Percentiles rank a stretch among this genome's conserved stretches.
phyloP scores from a whole-genome alignment of 257 asterid species.

The Buddleja alternifolia region DNA sequence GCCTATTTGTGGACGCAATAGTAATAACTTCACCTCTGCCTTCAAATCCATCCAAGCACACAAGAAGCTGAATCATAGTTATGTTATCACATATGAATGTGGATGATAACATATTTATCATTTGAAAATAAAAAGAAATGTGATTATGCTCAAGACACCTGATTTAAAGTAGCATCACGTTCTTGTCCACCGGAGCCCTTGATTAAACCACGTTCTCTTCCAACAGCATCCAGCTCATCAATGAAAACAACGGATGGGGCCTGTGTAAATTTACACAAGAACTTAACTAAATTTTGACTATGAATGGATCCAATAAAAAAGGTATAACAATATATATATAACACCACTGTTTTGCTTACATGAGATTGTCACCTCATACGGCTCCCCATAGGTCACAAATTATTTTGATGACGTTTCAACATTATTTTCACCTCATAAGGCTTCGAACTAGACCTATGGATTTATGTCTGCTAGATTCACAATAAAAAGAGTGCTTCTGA shows the following conservation, averaged over 20 bases:
- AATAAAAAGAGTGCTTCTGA: too few relatives aligned
- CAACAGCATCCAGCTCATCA: slow-evolving; percentile 98
- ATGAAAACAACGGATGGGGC: slow-evolving; percentile 98
- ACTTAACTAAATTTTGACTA: slow-evolving; percentile 3
- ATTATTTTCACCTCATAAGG: too few relatives aligned
- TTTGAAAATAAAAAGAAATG: slow-evolving; percentile 24
- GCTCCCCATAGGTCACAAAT: too few relatives aligned
- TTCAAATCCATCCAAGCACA: slow-evolving; percentile 95
- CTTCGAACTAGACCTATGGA: too few relatives aligned
- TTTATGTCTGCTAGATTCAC: too few relatives aligned
- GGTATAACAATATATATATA: too few relatives aligned
- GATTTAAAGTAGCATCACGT: slow-evolving; percentile 98
- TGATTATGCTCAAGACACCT: slow-evolving; percentile 52
- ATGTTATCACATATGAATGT: slow-evolving; percentile 31
- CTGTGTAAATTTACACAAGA: slow-evolving; percentile 45
- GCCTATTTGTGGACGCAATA: slow-evolving; percentile 97
- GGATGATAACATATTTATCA: slow-evolving; percentile 22
- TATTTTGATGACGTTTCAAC: too few relatives aligned
- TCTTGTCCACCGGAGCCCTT: slow-evolving; percentile 98
- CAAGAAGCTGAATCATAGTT: slow-evolving; percentile 81
- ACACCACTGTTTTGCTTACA: too few relatives aligned
- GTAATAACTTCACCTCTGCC: slow-evolving; percentile 97
- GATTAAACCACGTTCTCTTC: slow-evolving; percentile 91
- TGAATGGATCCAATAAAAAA: too few relatives aligned
- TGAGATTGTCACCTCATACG: too few relatives aligned